Conservation (phyloP, 306 rosid genomes). For the Cicer cuneatum region DNA sequence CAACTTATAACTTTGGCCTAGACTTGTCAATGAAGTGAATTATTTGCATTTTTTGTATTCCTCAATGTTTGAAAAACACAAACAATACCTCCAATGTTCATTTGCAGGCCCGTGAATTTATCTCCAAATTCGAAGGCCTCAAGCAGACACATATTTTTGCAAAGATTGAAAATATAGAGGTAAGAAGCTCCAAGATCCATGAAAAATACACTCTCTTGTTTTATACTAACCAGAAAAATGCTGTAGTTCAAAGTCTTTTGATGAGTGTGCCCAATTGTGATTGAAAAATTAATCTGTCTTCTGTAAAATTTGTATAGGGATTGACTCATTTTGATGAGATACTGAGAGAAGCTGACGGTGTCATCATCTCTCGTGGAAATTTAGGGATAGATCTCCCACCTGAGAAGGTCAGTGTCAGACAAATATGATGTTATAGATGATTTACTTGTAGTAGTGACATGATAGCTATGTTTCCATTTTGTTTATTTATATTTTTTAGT, state of each 20-base stretch:
- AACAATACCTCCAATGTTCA: slow-evolving; percentile 36
- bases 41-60: slow-evolving; percentile 3
- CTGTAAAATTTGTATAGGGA: slow-evolving; percentile 56
- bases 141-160: slow-evolving; percentile 81
- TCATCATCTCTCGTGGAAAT: slow-evolving; percentile 84
- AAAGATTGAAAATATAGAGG: slow-evolving; percentile 84
- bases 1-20: slow-evolving; percentile 13
- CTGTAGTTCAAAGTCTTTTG: slow-evolving; percentile 7
- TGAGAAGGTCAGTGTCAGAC: slow-evolving; percentile 69
- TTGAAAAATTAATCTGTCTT: slow-evolving; percentile 37
- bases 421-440: slow-evolving; percentile 2
- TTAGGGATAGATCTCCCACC: slow-evolving; percentile 95
- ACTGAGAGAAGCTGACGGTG: slow-evolving; percentile 84
- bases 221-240: slow-evolving; percentile 12
- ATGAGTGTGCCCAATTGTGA: slow-evolving; percentile 26
- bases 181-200: slow-evolving; percentile 40
- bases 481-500: slow-evolving; percentile 24
- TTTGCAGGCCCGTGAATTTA: slow-evolving; percentile 68
- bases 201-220: background rate
- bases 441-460: slow-evolving; percentile 1
- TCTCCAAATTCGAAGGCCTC: slow-evolving; percentile 55
- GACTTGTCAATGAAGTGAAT: slow-evolving; percentile 21
- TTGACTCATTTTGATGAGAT: slow-evolving; percentile 83
- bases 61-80: background rate
- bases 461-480: slow-evolving; percentile 23